A percentile compares a stretch with the other conserved stretches of the same genome.
These are phyloP conservation scores for Viridothelium virens DNA, from an alignment of 495 filamentous ascomycete species.

Conservation along the genomic window DNA sequence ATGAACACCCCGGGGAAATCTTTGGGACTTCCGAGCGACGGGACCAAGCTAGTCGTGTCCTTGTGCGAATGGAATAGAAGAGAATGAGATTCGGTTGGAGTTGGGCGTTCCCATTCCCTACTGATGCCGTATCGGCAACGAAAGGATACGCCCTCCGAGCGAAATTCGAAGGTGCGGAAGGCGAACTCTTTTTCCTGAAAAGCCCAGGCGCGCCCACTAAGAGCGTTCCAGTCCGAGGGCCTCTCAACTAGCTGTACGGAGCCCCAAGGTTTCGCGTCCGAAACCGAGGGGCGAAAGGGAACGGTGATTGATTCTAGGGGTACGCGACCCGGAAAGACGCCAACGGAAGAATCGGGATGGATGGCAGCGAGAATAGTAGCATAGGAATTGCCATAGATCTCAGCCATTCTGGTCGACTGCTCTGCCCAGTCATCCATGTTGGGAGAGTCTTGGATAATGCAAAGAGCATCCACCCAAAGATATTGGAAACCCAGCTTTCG, in stretches of 20 bases:
- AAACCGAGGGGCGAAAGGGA: not conserved
- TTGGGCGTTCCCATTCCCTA: not conserved
- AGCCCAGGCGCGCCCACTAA: not conserved
- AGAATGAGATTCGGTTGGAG: not conserved
- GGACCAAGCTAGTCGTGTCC: not conserved
- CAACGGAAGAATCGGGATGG: not conserved
- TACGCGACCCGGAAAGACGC: not conserved
- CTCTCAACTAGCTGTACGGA: not conserved
- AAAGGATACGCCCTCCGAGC: not conserved
- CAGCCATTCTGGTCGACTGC: conserved; percentile 7
- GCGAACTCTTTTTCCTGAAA: conserved; percentile 6
- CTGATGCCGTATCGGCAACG: not conserved
- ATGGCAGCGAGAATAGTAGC: conserved; percentile 5
- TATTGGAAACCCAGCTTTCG: conserved; percentile 8
- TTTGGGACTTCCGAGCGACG: not conserved
- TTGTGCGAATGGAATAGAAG: not conserved
- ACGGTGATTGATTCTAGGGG: not conserved
- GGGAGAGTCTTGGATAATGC: conserved; percentile 12
- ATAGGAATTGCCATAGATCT: conserved; percentile 12
- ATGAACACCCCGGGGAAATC: not conserved
- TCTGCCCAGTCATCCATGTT: conserved; percentile 1
- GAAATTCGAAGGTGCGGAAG: not conserved
- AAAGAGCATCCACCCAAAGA: conserved; percentile 13
- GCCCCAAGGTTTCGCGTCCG: not conserved
- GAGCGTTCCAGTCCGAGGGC: not conserved